phyloP scores from a whole-genome alignment of 139 green algal species.

The Nannochloris sp. region DNA sequence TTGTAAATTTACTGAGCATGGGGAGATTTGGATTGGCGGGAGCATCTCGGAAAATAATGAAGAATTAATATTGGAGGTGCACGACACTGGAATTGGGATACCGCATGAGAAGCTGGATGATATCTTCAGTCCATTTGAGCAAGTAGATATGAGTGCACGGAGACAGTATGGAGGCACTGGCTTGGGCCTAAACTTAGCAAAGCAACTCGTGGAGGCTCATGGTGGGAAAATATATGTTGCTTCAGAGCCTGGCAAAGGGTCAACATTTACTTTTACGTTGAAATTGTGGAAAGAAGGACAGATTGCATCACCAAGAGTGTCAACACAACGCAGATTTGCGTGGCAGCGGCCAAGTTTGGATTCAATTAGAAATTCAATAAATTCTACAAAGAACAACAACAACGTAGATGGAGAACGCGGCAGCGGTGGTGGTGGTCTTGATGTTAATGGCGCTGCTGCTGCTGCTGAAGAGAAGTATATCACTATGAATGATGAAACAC shows the following conservation, averaged over 20 bases:
- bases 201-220: conserved; percentile 61
- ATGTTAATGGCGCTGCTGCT: not conserved
- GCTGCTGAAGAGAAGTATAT: not conserved
- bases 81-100: conserved; percentile 58
- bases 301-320: not conserved
- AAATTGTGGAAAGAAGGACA: not conserved
- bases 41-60: not conserved
- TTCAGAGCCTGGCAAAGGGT: conserved; percentile 29
- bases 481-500: not conserved
- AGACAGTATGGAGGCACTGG: conserved; percentile 71
- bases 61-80: conserved; percentile 30
- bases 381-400: not conserved
- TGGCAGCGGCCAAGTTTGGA: not conserved
- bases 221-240: conserved; percentile 38
- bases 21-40: conserved; percentile 23
- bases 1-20: conserved; percentile 51
- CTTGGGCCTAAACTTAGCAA: conserved; percentile 53
- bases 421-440: not conserved
- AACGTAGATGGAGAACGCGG: not conserved
- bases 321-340: not conserved
- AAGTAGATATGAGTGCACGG: conserved; percentile 62
- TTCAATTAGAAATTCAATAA: not conserved
- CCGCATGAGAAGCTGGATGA: conserved; percentile 34
- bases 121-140: conserved; percentile 55
- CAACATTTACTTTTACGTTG: conserved; percentile 50